Evolutionary conservation across 2,329 filamentous ascomycete genomes (phyloP).

Genomic region (Penicillium sp.): DNA sequence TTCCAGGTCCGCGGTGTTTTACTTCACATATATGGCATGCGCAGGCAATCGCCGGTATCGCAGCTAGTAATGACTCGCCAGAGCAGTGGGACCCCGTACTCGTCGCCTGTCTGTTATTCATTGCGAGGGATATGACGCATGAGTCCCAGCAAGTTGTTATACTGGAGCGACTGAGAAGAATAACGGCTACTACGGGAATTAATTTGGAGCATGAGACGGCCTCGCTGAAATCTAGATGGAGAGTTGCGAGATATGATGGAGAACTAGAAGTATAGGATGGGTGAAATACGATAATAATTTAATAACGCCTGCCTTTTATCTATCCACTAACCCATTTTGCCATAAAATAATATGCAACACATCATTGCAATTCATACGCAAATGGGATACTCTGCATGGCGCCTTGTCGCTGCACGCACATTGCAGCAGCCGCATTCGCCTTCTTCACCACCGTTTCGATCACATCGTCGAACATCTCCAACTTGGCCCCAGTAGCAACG

Average conservation of each 20-base stretch:
- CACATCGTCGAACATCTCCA: slow-evolving; percentile 16
- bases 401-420: slow-evolving; percentile 18
- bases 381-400: slow-evolving; percentile 25
- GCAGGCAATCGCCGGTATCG: slow-evolving; percentile 26
- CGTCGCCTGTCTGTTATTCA: slow-evolving; percentile 18
- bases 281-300: no score
- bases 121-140: slow-evolving; percentile 27
- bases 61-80: slow-evolving; percentile 24
- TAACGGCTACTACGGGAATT: slow-evolving; percentile 22
- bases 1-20: slow-evolving; percentile 23
- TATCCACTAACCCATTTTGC: background rate
- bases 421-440: slow-evolving; percentile 21
- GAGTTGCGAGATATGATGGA: slow-evolving; percentile 21
- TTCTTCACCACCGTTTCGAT: slow-evolving; percentile 16
- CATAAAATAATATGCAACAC: background rate
- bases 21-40: slow-evolving; percentile 30
- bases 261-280: slow-evolving; percentile 10
- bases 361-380: slow-evolving; percentile 20
- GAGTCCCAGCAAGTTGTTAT: slow-evolving; percentile 23
- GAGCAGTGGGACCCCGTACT: slow-evolving; percentile 29
- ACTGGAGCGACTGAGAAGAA: slow-evolving; percentile 12
- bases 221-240: slow-evolving; percentile 18
- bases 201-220: slow-evolving; percentile 19
- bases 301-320: slow-evolving; percentile 1
- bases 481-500: slow-evolving; percentile 8